Evolutionary conservation across 805 yeast genomes (phyloP).

Genomic region (Candida lessepsii): DNA sequence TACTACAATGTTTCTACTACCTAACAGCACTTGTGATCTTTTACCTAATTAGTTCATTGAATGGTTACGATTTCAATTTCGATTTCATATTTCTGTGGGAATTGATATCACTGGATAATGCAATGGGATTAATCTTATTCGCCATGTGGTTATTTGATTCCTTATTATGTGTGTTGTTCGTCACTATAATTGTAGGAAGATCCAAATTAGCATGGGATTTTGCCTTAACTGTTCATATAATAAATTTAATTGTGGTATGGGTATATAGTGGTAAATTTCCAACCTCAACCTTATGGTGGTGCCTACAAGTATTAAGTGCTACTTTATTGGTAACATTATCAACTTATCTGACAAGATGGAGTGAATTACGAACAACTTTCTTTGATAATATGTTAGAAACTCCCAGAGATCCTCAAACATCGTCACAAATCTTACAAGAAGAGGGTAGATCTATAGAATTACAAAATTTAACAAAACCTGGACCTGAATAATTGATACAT

Average conservation of each 20-base stretch:
- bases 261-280: conserved; percentile 68
- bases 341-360: conserved; percentile 89
- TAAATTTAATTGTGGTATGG: conserved; percentile 72
- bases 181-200: conserved; percentile 85
- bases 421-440: conserved; percentile 30
- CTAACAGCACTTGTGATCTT: conserved; percentile 66
- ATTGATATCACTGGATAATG: conserved; percentile 65
- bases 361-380: conserved; percentile 83
- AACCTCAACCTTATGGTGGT: conserved; percentile 76
- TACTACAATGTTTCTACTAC: conserved; percentile 79
- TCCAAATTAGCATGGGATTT: conserved; percentile 96
- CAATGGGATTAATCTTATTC: conserved; percentile 75
- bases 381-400: conserved; percentile 75
- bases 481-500: background rate
- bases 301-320: conserved; percentile 67
- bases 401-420: background rate
- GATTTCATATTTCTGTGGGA: conserved; percentile 84
- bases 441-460: conserved; percentile 14
- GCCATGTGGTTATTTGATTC: conserved; percentile 82
- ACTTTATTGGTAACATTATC: conserved; percentile 73
- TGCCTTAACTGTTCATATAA: conserved; percentile 86
- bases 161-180: conserved; percentile 76
- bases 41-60: conserved; percentile 59
- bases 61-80: conserved; percentile 67
- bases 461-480: conserved; percentile 9